A percentile compares a stretch with the other conserved stretches of the same genome.
Conservation (phyloP, 2,329 filamentous ascomycete species). For the Sarocladium brachiariae region DNA sequence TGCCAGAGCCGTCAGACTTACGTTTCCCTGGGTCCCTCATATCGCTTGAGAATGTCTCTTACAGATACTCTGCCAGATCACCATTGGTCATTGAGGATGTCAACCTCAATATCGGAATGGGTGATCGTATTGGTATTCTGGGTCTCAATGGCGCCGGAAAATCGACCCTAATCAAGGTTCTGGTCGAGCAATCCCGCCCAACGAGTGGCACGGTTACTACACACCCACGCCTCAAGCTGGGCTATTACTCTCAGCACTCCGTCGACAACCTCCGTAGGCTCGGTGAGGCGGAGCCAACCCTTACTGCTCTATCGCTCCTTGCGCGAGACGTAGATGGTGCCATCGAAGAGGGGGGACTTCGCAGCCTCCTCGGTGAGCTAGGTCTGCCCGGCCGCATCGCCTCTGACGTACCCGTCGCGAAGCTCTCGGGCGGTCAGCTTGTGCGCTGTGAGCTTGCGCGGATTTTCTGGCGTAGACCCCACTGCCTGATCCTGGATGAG, state of each 20-base stretch:
- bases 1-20: constrained; percentile 61
- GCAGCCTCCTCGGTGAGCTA: constrained; percentile 59
- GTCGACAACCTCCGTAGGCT: constrained; percentile 60
- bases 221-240: constrained; percentile 64
- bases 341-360: constrained; percentile 59
- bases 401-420: constrained; percentile 65
- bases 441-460: constrained; percentile 59
- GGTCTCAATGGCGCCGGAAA: constrained; percentile 80
- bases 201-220: constrained; percentile 54
- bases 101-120: constrained; percentile 62
- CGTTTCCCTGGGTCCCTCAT: constrained; percentile 70
- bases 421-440: constrained; percentile 74
- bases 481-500: constrained; percentile 71
- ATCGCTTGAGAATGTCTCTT: constrained; percentile 62
- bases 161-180: constrained; percentile 66
- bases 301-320: constrained; percentile 62
- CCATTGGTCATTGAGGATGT: constrained; percentile 51
- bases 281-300: constrained; percentile 37
- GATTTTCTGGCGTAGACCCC: constrained; percentile 61
- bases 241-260: constrained; percentile 75
- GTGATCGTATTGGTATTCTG: constrained; percentile 67
- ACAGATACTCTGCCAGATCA: constrained; percentile 46
- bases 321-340: constrained; percentile 43
- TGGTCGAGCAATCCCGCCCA: constrained; percentile 54
- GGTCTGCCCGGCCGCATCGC: constrained; percentile 64